Evolutionary conservation across 108 stramenopile species (phyloP), one percentile per base, ranked within the genome.

Genomic region (Fistulifera pelliculosa): DNA sequence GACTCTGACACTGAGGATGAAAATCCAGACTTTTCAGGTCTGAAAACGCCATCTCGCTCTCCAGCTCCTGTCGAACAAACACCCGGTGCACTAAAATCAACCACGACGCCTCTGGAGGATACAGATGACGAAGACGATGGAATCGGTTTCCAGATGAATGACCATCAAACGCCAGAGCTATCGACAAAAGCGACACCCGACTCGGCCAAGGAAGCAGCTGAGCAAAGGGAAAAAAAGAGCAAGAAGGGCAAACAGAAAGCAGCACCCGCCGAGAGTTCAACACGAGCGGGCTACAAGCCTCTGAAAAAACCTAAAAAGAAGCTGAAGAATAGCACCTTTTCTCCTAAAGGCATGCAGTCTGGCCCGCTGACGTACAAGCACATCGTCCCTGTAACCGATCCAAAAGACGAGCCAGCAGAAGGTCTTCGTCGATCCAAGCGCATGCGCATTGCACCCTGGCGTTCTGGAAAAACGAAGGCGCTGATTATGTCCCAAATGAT

Each of bases 401-500:
- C 60, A 28, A 83, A 76, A 41, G 75, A 79, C 24, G 55, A 51
- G 19, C 77, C 74, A 5, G 65, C 70, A 6, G 66, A 66, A 56
- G 76, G 55, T 19, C 47, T 66, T 10, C 78, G 89, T 23, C 53
- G 90, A 51, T 84, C 82, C 0, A 56, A 60, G 42, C 71, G 94
- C 18, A 67, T 71, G 13, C 64, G 55, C 27, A 66, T 69, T 41
- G 40, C 64, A 41, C 88, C 88, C 58, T 95, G 14, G 73, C 77
- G 52, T 96, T 61, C 54, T 96, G 95, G 95, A 92, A 88, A 66
- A 85, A 82, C 61, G 95, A 96, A 66, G 70, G 78, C 49, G 24
- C 79, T n/a, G 70, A 83, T 45, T 93, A 86, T 56, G 84, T 73
- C 19, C 58, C 79, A 0, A 65, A 85, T 41, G 71, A 86, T 23